Conservation (phyloP, 2,329 filamentous ascomycete genomes). For the Paraconiothyrium sp. region DNA sequence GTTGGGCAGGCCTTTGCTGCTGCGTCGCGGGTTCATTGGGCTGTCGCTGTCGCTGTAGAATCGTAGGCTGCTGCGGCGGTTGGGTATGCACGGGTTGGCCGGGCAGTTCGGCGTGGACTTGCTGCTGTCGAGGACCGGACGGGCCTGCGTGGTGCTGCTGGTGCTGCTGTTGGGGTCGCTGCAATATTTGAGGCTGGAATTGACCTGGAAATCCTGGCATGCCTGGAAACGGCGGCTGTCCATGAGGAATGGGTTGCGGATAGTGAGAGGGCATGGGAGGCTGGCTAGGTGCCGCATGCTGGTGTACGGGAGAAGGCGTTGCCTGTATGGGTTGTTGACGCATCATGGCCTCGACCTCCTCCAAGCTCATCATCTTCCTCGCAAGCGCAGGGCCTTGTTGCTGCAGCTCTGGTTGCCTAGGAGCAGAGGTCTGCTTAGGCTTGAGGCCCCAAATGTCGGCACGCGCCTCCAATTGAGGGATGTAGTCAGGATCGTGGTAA, state of each 20-base stretch:
- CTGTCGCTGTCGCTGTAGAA: slow-evolving; percentile 48
- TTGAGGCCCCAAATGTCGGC: slow-evolving; percentile 90
- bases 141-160: slow-evolving; percentile 52
- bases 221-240: slow-evolving; percentile 41
- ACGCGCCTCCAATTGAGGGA: slow-evolving; percentile 91
- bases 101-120: slow-evolving; percentile 57
- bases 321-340: slow-evolving; percentile 69
- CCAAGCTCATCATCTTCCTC: slow-evolving; percentile 91
- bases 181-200: slow-evolving; percentile 59
- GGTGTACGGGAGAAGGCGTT: slow-evolving; percentile 44
- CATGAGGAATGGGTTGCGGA: slow-evolving; percentile 40
- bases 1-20: slow-evolving; percentile 37
- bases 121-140: slow-evolving; percentile 53
- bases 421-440: slow-evolving; percentile 62
- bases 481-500: slow-evolving; percentile 83
- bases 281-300: slow-evolving; percentile 28
- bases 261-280: slow-evolving; percentile 32
- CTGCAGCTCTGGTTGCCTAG: slow-evolving; percentile 39
- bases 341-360: slow-evolving; percentile 97
- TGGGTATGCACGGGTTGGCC: slow-evolving; percentile 43
- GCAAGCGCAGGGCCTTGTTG: slow-evolving; percentile 47
- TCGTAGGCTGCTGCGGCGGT: slow-evolving; percentile 43
- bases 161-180: slow-evolving; percentile 54
- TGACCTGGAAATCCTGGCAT: slow-evolving; percentile 55
- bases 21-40: slow-evolving; percentile 33